Evolutionary conservation across 495 filamentous ascomycete genomes (phyloP), one percentile per base, ranked within the genome.

Genomic region (Annulohypoxylon nitens): DNA sequence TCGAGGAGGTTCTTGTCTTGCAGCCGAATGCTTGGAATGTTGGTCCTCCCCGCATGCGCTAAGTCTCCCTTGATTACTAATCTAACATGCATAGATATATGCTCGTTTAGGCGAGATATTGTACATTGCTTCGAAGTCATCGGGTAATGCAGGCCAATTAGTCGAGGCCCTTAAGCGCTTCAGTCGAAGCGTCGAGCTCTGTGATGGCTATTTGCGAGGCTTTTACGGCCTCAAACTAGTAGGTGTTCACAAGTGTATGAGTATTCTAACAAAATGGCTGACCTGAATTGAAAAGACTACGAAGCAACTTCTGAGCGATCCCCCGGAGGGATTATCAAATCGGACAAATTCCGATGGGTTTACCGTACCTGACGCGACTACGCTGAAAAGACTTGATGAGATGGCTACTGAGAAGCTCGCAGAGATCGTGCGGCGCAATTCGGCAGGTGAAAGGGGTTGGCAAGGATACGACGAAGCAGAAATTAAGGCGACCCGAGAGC

Each of bases 1-100:
- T 97, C 41, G 97, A 99, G 77, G 96, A 98, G 78, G 93, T 96
- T 45, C 78, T 99, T 36, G 82, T 98, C 39, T 85, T 97, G 67
- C 88, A 89, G n/a, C 95, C 96, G 9, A 94, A 97, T 83, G 93
- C 96, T 30, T 99, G 97, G 93, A 98, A 93, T 86, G 93, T 96
- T 80, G 74, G 92, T 82, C 55, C 58, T 51, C 54, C 54, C 51
- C 33, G n/a, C n/a, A 0, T 45, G 7, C 50, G 61, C 30, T 71
- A 69, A 1, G 30, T 59, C 50, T 12, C 30, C 43, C 39, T 53
- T 30, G 9, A 4, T 58, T 65, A 74, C 73, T 81, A 75, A 81
- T 68, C 64, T 59, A 33, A 18, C 61, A 37, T 16, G 14, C 65
- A 26, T 71, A 97, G 91, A 87, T 97, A 63, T 96, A 97, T 83